Percentiles rank a stretch among this genome's conserved stretches.
Conservation (phyloP, 2,329 filamentous ascomycete species). For the Diatrype stigma region DNA sequence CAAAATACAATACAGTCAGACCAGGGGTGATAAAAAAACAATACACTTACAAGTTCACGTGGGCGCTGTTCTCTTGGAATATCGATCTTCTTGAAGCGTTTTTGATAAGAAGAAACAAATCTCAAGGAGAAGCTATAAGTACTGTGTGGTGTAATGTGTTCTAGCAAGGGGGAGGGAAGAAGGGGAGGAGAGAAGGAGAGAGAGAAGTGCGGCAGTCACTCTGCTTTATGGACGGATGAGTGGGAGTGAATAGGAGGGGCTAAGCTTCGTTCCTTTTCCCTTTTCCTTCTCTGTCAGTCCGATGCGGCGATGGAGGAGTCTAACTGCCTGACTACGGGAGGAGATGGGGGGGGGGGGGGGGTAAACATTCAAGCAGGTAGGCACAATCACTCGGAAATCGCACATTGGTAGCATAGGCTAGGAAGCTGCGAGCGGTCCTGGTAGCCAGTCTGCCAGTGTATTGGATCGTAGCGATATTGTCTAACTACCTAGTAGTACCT, state of each 20-base stretch:
- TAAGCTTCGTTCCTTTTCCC: constrained; percentile 8
- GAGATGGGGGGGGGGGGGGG: neutral
- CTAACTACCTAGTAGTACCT: neutral
- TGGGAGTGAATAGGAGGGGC: constrained; percentile 10
- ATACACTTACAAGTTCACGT: constrained; percentile 1
- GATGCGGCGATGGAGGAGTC: neutral
- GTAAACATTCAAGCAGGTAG: neutral
- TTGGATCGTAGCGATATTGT: no score
- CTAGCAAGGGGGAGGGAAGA: constrained; percentile 28
- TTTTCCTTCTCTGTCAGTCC: neutral
- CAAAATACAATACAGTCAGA: neutral
- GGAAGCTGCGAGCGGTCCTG: neutral
- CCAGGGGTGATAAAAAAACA: neutral
- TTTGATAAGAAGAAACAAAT: constrained; percentile 7
- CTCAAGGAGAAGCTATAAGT: constrained; percentile 15
- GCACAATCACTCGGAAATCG: neutral
- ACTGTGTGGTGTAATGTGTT: constrained; percentile 17
- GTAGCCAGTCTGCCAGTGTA: neutral
- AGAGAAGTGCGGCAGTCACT: constrained; percentile 26
- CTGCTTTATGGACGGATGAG: constrained; percentile 29
- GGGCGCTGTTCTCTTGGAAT: constrained; percentile 3
- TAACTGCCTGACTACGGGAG: neutral
- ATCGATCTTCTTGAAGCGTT: constrained; percentile 2
- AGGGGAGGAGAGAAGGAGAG: constrained; percentile 20
- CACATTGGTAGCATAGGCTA: neutral